Percentiles rank a stretch among this genome's conserved stretches.
Conservation (phyloP, 2,329 filamentous ascomycete species). For the Endoconidiophora laricicola region DNA sequence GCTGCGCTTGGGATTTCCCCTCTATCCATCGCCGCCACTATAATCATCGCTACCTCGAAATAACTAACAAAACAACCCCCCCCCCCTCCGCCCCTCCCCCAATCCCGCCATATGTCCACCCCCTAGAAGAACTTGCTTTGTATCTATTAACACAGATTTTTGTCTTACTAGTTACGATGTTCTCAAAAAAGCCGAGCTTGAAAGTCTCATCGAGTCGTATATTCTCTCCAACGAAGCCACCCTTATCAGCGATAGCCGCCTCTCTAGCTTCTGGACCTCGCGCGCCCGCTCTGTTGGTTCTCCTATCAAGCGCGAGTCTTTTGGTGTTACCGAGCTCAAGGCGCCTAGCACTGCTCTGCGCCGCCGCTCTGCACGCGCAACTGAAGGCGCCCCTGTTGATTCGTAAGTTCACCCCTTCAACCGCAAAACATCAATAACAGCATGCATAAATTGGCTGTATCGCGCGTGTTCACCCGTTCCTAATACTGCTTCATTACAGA, state of each 20-base stretch:
- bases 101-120: neutral
- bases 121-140: slow-evolving; percentile 2
- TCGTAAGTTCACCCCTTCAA: slow-evolving; percentile 15
- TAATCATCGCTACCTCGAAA: neutral
- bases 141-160: neutral
- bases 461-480: neutral
- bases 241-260: slow-evolving; percentile 44
- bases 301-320: slow-evolving; percentile 40
- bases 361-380: slow-evolving; percentile 28
- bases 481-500: neutral
- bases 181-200: slow-evolving; percentile 65
- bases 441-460: neutral
- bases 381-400: slow-evolving; percentile 28
- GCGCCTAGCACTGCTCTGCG: slow-evolving; percentile 20
- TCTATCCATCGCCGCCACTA: neutral
- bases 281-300: slow-evolving; percentile 43
- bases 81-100: neutral
- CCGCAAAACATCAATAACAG: no score
- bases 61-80: neutral
- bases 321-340: slow-evolving; percentile 26
- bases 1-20: neutral
- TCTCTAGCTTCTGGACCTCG: slow-evolving; percentile 61
- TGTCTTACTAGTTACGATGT: slow-evolving; percentile 40
- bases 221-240: slow-evolving; percentile 51
- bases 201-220: slow-evolving; percentile 55